Base-by-base conservation (phyloP, 2,329 filamentous ascomycete genomes). In the Penicillium verrucosum region DNA sequence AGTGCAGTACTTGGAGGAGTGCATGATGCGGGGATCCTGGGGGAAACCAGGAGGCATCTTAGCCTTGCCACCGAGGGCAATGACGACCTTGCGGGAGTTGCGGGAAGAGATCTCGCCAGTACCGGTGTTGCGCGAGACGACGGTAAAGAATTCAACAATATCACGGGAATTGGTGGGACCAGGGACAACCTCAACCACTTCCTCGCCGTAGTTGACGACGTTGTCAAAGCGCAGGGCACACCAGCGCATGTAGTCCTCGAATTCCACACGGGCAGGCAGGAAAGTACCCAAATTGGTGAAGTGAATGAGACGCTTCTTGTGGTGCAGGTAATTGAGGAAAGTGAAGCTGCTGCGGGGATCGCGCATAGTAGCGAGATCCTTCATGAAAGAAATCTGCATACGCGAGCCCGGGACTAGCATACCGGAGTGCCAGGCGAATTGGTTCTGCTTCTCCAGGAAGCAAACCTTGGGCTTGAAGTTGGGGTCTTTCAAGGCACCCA, bases 371-470 rank as follows among this genome's bases (percentile, higher is more conserved):
- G 93, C 93, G 73, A 97, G 84, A 71, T 97, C 93, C 78, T 97
- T 97, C 78, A 97, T 83, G 78, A 96, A 97, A 10, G 90, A 95
- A 66, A 97, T 97, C 73, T 97, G 93, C 93, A 97, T 97, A 77
- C 89, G 92, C 51, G 92, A 90, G 5, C 92, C 92, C 0, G 92
- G 90, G 3, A 97, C 83, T 57, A 97, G 85, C 93, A 97, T 97
- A 58, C 93, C 93, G 0, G 91, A 87, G 74, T 97, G 93, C 93
- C 93, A 97, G 57, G 89, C 85, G 70, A 97, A 97, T 46, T 82
- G 78, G 32, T 80, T 70, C 75, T 97, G 93, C 73, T 89, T 89
- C 79, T 97, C 93, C 25, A 97, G 77, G 75, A 97, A 97, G 43
- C 90, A 82, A 4, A 96, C 86, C 71, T 89, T 91, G 46, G 90